Evolutionary conservation across 257 asterid genomes (phyloP).

Genomic region (Solanum appendiculatum): DNA sequence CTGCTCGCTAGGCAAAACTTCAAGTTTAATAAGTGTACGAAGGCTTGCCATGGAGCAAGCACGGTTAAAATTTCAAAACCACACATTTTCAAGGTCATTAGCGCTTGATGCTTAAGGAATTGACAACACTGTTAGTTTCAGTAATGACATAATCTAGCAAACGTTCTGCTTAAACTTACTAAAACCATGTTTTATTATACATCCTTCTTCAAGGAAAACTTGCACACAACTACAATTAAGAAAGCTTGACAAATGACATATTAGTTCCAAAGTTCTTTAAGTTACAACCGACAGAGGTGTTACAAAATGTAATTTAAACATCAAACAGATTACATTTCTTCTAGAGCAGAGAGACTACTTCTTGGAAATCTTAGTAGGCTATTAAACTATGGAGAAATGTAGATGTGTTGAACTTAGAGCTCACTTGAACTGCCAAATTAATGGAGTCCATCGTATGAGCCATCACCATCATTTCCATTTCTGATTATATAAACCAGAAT

Average conservation of each 20-base stretch:
- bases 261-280: too few relatives aligned
- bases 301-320: background rate
- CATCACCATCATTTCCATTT: background rate
- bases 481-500: background rate
- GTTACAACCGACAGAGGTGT: background rate
- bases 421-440: background rate
- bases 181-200: background rate
- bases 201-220: background rate
- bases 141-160: background rate
- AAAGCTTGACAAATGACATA: background rate
- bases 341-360: background rate
- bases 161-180: background rate
- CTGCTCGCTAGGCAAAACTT: background rate
- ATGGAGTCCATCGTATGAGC: background rate
- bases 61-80: background rate
- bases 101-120: background rate
- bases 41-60: background rate
- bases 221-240: background rate
- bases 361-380: background rate
- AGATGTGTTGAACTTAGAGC: background rate
- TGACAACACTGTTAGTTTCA: background rate
- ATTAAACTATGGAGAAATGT: background rate
- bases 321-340: background rate
- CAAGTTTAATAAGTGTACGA: background rate
- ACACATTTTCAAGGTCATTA: fast-evolving